Evolutionary conservation across 2,329 filamentous ascomycete genomes (phyloP).

Genomic region (Talaromyces verruculosus): DNA sequence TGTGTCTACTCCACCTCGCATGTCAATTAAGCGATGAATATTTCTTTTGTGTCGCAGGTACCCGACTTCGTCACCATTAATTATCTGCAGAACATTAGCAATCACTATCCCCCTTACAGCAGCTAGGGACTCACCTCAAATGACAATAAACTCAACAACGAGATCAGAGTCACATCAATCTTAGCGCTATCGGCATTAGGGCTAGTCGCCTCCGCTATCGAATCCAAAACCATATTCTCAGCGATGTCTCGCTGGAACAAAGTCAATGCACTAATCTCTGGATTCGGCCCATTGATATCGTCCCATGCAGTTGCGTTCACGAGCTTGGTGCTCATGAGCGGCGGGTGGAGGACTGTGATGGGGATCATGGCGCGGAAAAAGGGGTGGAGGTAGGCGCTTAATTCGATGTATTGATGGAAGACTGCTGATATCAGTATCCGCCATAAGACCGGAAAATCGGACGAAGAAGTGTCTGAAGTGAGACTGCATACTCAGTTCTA

Average conservation of each 20-base stretch:
- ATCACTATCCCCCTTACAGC: background rate
- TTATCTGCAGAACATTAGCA: slow-evolving; percentile 19
- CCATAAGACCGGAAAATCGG: background rate
- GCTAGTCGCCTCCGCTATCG: slow-evolving; percentile 14
- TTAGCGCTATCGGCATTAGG: background rate
- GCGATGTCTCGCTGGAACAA: slow-evolving; percentile 24
- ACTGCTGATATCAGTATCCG: slow-evolving; percentile 20
- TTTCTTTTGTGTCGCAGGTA: slow-evolving; percentile 22
- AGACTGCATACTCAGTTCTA: background rate
- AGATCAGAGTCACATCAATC: background rate
- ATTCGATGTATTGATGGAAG: slow-evolving; percentile 24
- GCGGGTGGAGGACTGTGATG: slow-evolving; percentile 20
- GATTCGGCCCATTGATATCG: slow-evolving; percentile 22
- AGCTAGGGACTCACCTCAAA: slow-evolving; percentile 15
- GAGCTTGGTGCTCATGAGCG: slow-evolving; percentile 28
- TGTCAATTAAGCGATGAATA: slow-evolving; percentile 14
- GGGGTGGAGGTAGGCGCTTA: slow-evolving; percentile 23
- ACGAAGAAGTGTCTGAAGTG: background rate
- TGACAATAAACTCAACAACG: slow-evolving; percentile 17
- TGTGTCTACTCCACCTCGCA: slow-evolving; percentile 22
- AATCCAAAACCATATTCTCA: slow-evolving; percentile 20
- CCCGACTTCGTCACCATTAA: slow-evolving; percentile 22
- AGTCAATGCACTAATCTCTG: slow-evolving; percentile 23
- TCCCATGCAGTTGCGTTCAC: slow-evolving; percentile 27
- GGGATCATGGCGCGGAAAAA: slow-evolving; percentile 24